Conservation (phyloP, 352 stramenopile genomes). For the Globisporangium paddicum region DNA sequence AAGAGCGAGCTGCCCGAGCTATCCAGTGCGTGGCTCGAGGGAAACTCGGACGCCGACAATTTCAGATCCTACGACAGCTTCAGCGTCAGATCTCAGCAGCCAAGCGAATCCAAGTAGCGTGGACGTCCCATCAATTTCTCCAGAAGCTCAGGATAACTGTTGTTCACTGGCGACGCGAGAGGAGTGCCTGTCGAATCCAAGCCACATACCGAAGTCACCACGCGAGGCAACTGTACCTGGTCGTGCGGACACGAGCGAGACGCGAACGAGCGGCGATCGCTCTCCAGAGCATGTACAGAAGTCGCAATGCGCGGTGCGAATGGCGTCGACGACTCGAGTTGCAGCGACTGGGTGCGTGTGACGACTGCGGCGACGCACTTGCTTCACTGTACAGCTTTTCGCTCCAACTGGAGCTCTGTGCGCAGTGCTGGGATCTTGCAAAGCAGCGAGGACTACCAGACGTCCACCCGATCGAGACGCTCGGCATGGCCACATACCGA, state of each 20-base stretch:
- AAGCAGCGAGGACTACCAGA: background rate
- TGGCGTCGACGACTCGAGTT: slow-evolving; percentile 32
- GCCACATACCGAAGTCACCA: slow-evolving; percentile 10
- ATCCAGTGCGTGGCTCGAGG: slow-evolving; percentile 27
- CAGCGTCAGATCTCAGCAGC: slow-evolving; percentile 1
- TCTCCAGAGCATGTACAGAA: slow-evolving; percentile 47
- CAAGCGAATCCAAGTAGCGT: slow-evolving; percentile 27
- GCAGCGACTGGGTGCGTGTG: slow-evolving; percentile 27
- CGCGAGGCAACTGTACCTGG: slow-evolving; percentile 20
- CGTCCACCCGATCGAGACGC: background rate
- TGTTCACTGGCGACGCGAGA: slow-evolving; percentile 10
- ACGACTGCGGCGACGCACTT: slow-evolving; percentile 32
- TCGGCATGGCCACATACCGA: slow-evolving; percentile 31
- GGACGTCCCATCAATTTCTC: slow-evolving; percentile 24
- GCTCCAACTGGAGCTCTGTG: slow-evolving; percentile 26
- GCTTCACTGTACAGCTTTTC: slow-evolving; percentile 36
- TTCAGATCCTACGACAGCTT: background rate
- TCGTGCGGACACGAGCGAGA: slow-evolving; percentile 19
- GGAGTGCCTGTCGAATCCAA: slow-evolving; percentile 23
- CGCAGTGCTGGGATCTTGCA: slow-evolving; percentile 19
- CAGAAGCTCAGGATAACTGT: slow-evolving; percentile 5
- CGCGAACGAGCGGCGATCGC: slow-evolving; percentile 28
- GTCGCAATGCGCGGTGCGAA: slow-evolving; percentile 20
- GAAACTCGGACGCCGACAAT: slow-evolving; percentile 11
- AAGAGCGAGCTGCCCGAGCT: slow-evolving; percentile 16